Evolutionary conservation across 2,329 filamentous ascomycete species (phyloP).

Genomic region (Alternaria ventricosa): DNA sequence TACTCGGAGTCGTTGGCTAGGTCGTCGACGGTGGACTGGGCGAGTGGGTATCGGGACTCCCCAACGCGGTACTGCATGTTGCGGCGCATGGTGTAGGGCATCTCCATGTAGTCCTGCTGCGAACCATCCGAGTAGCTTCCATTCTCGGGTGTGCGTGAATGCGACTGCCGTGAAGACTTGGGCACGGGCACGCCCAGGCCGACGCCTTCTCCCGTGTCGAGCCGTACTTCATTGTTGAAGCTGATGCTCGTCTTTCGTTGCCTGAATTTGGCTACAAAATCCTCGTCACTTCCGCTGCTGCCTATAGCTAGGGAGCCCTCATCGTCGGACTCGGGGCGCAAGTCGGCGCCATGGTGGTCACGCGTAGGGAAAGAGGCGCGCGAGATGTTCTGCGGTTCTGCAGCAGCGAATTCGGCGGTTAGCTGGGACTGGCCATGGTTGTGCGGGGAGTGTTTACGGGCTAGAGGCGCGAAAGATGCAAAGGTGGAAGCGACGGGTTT

Average conservation of each 20-base stretch:
- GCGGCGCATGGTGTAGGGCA: conserved; percentile 32
- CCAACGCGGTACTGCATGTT: conserved; percentile 31
- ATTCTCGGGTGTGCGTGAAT: conserved; percentile 25
- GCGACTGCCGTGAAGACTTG: conserved; percentile 33
- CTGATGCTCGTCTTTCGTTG: conserved; percentile 49
- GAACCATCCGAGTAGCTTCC: conserved; percentile 41
- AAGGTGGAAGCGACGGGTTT: conserved; percentile 46
- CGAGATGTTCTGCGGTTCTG: conserved; percentile 25
- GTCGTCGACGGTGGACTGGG: conserved; percentile 44
- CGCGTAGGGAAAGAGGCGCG: conserved; percentile 26
- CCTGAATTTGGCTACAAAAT: conserved; percentile 37
- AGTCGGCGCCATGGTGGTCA: conserved; percentile 24
- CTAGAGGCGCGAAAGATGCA: conserved; percentile 45
- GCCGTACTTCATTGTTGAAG: conserved; percentile 49
- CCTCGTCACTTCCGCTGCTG: conserved; percentile 35
- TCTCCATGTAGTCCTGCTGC: conserved; percentile 41
- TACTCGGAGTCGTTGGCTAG: conserved; percentile 35
- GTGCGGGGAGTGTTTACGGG: conserved; percentile 35
- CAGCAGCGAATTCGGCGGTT: conserved; percentile 23
- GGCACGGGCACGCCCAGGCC: conserved; percentile 49
- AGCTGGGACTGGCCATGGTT: conserved; percentile 31
- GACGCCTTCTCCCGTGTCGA: conserved; percentile 50
- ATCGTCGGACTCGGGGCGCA: conserved; percentile 24
- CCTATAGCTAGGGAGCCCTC: conserved; percentile 26
- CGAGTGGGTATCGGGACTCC: conserved; percentile 44